Evolutionary conservation across 345 rosid species (phyloP), one percentile per base, ranked within the genome.

Genomic region (Camelina neglecta): DNA sequence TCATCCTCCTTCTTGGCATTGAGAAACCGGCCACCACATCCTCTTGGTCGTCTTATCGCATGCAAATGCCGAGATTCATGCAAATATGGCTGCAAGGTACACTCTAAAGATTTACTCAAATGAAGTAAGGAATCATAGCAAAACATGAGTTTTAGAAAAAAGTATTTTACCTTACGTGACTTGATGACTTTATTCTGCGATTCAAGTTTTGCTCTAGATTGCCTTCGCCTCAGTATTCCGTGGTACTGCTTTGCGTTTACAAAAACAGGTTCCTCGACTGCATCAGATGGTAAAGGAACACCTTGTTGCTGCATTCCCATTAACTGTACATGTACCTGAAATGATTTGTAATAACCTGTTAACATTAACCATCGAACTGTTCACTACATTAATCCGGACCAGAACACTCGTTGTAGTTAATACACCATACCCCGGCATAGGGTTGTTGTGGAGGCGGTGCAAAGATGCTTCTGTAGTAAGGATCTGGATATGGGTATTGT

Each of bases 221-320:
- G 97, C 18, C 99, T 88, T 6, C 99, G 96, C 57, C 99, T 85
- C 80, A 95, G 72, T 81, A 95, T 95, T 20, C 99, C 99, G 60
- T 90, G 96, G 85, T 92, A 95, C 80, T 95, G 99, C 79, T 95
- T 92, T 65, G 99, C 99, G 83, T 95, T 95, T 39, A 95, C 99
- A 82, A 92, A 95, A 41, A 95, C 97, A 62, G 99, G 99, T 71
- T 95, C 99, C 80, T 95, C 99, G 41, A 95, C 88, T 65, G 93
- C 89, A 79, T 88, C 97, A 18, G 97, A 79, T 75, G 96, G 91
- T 75, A 95, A 80, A 48, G 96, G 97, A 75, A 95, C 91, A 78
- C 93, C 97, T 79, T 90, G 93, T 81, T 91, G 97, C 82, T 95
- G 99, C 68, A 92, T 82, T 77, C 93, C 97, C 97, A 95, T 90